Base-by-base conservation (phyloP, 1,284 basidiomycete genomes). In the Cryptococcus hybrid region DNA sequence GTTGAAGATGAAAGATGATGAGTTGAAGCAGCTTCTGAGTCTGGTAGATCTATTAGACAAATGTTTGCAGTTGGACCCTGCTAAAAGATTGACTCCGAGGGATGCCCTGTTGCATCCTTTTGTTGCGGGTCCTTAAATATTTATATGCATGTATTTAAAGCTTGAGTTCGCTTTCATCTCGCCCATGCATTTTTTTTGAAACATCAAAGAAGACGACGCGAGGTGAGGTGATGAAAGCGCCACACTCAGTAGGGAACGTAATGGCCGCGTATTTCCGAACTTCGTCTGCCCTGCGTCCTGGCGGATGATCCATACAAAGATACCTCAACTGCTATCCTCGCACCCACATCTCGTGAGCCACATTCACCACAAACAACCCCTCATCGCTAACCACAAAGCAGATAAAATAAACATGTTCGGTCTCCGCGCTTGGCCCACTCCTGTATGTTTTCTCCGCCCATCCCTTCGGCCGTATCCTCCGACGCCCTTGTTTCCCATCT, bases 31-130 rank as follows among this genome's bases (percentile, higher is more conserved):
- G 65, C 70, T 96, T n/a, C 77, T 84, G 49, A 84, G 86, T 11
- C 96, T 99, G 71, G 84, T 96, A 47, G 95, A 99, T 73, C 77
- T 99, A 51, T 78, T 99, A 55, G 92, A 97, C 68, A 93, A 89
- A 74, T 96, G 92, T 74, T 82, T 98, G 40, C 83, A 86, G 46
- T 82, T 99, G n/a, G 96, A 99, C 75, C 90, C 95, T 0, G 82
- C 85, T 42, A 86, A 90, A 69, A 81, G 94, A 61, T 86, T 97
- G 55, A 88, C 86, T 12, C 91, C 92, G 0, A 85, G 88, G 65
- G 93, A 97, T 70, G 93, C 92, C 9, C 81, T 97, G 48, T 77
- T 83, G 7, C 94, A 98, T 77, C 86, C 90, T 0, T 97, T 96
- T 79, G 85, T 94, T 58, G 58, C 69, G 30, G 66, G 71, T n/a